Conservation (phyloP, 805 yeast species). For the Saturnispora hagleri region DNA sequence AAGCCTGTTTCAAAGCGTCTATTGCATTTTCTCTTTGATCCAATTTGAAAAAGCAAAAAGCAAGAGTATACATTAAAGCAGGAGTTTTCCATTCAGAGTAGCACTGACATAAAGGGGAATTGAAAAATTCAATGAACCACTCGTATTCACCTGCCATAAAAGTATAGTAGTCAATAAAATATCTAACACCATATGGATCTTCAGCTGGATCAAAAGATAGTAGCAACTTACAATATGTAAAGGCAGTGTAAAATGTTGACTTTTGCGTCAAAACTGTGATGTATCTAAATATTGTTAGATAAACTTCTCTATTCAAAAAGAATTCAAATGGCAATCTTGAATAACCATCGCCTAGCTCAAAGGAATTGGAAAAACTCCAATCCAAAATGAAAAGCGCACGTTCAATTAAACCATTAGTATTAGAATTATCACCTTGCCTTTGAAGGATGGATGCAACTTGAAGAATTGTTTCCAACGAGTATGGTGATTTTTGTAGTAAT, state of each 20-base stretch:
- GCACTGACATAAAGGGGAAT: constrained; percentile 46
- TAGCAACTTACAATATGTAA: constrained; percentile 62
- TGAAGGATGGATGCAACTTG: constrained; percentile 68
- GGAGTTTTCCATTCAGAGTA: constrained; percentile 66
- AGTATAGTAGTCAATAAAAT: constrained; percentile 74
- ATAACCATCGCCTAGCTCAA: constrained; percentile 47
- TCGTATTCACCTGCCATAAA: constrained; percentile 54
- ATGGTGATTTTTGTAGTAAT: constrained; percentile 53
- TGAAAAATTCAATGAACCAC: constrained; percentile 48
- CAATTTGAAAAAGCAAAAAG: constrained; percentile 47
- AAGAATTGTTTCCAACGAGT: constrained; percentile 68
- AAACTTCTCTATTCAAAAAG: constrained; percentile 69
- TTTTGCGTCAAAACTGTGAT: constrained; percentile 63
- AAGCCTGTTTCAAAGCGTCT: constrained; percentile 40
- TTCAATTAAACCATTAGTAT: constrained; percentile 67
- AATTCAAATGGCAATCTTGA: constrained; percentile 68
- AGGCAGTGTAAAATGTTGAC: constrained; percentile 70
- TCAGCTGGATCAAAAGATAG: constrained; percentile 61
- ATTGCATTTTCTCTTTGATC: constrained; percentile 36
- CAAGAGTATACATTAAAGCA: constrained; percentile 57
- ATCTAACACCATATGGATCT: constrained; percentile 79
- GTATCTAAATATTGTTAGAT: constrained; percentile 63
- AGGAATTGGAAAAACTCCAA: constrained; percentile 53
- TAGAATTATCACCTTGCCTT: constrained; percentile 68
- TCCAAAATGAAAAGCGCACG: constrained; percentile 74